A percentile compares a stretch with the other conserved stretches of the same genome.
phyloP scores from a whole-genome alignment of 139 green algal genomes.

The Micractinium sp. region DNA sequence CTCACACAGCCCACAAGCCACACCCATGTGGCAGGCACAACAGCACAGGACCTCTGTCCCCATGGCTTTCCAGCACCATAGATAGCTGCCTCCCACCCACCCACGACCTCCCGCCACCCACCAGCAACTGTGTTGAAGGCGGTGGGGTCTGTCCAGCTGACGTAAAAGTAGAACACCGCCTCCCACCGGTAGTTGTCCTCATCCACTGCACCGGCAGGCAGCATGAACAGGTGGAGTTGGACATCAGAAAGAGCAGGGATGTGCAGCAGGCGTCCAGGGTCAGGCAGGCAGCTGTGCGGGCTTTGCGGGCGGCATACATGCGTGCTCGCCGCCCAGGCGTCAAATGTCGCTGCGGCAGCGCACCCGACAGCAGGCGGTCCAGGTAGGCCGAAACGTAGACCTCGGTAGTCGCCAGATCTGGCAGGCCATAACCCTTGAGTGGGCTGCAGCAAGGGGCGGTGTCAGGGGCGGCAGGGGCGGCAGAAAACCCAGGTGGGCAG shows the following conservation, averaged over 20 bases:
- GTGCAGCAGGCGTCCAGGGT: too few relatives aligned
- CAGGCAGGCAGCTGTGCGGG: too few relatives aligned
- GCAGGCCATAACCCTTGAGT: background rate
- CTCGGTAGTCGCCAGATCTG: background rate
- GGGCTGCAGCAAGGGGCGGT: conserved; percentile 7
- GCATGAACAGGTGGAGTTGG: background rate
- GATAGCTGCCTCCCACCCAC: too few relatives aligned
- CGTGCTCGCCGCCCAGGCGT: background rate
- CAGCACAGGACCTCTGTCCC: background rate
- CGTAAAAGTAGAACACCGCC: conserved; percentile 16
- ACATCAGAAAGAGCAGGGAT: background rate
- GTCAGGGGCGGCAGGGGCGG: background rate
- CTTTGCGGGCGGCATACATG: background rate
- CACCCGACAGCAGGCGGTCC: conserved; percentile 24
- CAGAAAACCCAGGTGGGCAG: too few relatives aligned
- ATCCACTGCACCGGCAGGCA: background rate
- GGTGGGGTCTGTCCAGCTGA: background rate
- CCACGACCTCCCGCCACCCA: background rate
- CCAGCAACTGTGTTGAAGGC: background rate
- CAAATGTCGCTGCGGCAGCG: too few relatives aligned
- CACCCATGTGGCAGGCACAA: background rate
- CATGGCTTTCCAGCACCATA: background rate
- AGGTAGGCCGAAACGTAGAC: conserved; percentile 19
- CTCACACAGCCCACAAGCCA: too few relatives aligned
- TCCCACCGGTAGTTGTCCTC: conserved; percentile 22